phyloP scores from a whole-genome alignment of 2,329 filamentous ascomycete species.

The Cladophialophora bantiana region DNA sequence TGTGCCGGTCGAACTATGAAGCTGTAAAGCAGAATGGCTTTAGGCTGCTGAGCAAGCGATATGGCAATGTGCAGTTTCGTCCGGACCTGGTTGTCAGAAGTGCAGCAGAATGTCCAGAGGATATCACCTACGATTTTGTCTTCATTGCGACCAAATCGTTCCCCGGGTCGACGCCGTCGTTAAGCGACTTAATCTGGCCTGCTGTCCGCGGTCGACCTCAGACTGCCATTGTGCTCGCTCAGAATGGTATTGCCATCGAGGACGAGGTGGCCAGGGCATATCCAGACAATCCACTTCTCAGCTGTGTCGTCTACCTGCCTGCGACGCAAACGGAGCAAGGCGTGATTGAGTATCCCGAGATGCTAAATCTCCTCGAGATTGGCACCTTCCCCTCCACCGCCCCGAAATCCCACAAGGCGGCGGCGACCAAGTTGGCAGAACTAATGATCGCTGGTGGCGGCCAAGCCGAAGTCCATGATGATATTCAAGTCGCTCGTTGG shows the following conservation, averaged over 20 bases:
- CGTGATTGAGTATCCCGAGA: conserved; percentile 55
- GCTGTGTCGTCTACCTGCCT: conserved; percentile 63
- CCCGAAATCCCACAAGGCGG: conserved; percentile 41
- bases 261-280: conserved; percentile 59
- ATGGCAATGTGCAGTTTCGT: conserved; percentile 70
- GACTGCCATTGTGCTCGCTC: conserved; percentile 64
- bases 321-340: conserved; percentile 58
- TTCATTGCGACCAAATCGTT: conserved; percentile 66
- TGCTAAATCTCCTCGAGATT: conserved; percentile 57
- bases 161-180: conserved; percentile 59
- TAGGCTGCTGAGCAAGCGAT: conserved; percentile 63
- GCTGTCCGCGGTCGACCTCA: conserved; percentile 56
- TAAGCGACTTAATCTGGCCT: conserved; percentile 59
- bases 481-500: conserved; percentile 45
- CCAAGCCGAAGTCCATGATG: conserved; percentile 53
- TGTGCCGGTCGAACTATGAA: conserved; percentile 66
- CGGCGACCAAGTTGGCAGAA: conserved; percentile 49
- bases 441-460: conserved; percentile 56
- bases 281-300: conserved; percentile 60
- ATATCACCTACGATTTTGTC: conserved; percentile 59
- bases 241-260: conserved; percentile 70
- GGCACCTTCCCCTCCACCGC: conserved; percentile 57
- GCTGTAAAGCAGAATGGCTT: conserved; percentile 59
- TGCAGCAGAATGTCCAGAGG: conserved; percentile 58
- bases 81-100: conserved; percentile 68